Conservation (phyloP, 1,139 yeast species). For the Ogataea hybrid region DNA sequence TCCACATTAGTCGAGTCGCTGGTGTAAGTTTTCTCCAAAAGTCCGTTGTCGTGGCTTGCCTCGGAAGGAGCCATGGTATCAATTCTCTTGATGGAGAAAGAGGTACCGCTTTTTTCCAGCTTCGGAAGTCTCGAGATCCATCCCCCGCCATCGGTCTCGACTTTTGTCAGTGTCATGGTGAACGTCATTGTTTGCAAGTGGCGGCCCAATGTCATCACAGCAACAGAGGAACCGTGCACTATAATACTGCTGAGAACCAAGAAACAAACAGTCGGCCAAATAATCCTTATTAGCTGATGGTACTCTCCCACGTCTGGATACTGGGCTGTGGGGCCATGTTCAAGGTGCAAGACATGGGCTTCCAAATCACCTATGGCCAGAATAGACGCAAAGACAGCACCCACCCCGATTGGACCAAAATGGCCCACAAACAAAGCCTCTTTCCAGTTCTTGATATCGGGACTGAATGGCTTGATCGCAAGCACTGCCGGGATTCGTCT, state of each 20-base stretch:
- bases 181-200: slow-evolving; percentile 90
- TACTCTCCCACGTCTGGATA: slow-evolving; percentile 60
- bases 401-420: slow-evolving; percentile 98
- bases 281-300: slow-evolving; percentile 65
- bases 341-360: slow-evolving; percentile 39
- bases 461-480: slow-evolving; percentile 75
- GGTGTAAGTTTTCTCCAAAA: slow-evolving; percentile 34
- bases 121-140: slow-evolving; percentile 87
- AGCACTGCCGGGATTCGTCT: slow-evolving; percentile 88
- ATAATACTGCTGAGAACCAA: slow-evolving; percentile 82
- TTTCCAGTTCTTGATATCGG: slow-evolving; percentile 92
- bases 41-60: slow-evolving; percentile 10
- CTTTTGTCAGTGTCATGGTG: slow-evolving; percentile 85
- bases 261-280: slow-evolving; percentile 93
- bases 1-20: slow-evolving; percentile 36
- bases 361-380: slow-evolving; percentile 81
- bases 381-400: slow-evolving; percentile 89
- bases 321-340: slow-evolving; percentile 53
- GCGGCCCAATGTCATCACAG: slow-evolving; percentile 79
- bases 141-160: slow-evolving; percentile 56
- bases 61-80: slow-evolving; percentile 55
- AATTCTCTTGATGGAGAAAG: slow-evolving; percentile 77
- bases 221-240: slow-evolving; percentile 96
- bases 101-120: slow-evolving; percentile 66
- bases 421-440: slow-evolving; percentile 96